Conservation (phyloP, 345 rosid species). For the Crucihimalaya himalaica region DNA sequence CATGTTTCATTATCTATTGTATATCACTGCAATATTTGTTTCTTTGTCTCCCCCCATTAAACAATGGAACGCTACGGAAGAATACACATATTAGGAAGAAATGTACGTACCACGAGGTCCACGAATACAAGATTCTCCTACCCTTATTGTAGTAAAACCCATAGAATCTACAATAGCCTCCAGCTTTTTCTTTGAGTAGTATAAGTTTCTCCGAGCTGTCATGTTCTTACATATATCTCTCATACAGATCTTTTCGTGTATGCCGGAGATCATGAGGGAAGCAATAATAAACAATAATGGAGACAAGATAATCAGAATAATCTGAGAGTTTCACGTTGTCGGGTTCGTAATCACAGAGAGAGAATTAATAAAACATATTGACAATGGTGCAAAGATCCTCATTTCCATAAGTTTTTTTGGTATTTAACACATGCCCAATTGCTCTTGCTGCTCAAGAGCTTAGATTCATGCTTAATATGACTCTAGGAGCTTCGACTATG, state of each 20-base stretch:
- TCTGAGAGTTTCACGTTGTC: constrained; percentile 2
- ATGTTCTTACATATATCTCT: constrained; percentile 12
- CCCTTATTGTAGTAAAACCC: constrained; percentile 6
- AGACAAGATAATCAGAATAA: constrained; percentile 18
- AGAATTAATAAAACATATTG: neutral
- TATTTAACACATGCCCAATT: neutral
- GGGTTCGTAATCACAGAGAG: neutral
- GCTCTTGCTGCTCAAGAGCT: neutral
- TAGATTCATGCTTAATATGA: neutral
- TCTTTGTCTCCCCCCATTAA: constrained; percentile 15
- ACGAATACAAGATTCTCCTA: constrained; percentile 29
- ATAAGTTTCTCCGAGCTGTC: constrained; percentile 32
- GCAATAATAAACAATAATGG: constrained; percentile 22
- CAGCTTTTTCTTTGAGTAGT: neutral
- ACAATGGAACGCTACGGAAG: constrained; percentile 8
- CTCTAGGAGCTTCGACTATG: neutral
- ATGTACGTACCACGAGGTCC: constrained; percentile 31
- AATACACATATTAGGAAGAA: constrained; percentile 6
- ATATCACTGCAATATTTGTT: constrained; percentile 16
- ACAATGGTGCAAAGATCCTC: neutral
- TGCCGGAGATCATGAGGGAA: constrained; percentile 23
- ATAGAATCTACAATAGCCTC: constrained; percentile 25
- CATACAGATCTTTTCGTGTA: neutral
- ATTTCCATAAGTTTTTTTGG: neutral
- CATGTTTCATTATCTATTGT: constrained; percentile 25